Evolutionary conservation across 1,284 basidiomycete species (phyloP).

Genomic region (Porogramme epimiltina): DNA sequence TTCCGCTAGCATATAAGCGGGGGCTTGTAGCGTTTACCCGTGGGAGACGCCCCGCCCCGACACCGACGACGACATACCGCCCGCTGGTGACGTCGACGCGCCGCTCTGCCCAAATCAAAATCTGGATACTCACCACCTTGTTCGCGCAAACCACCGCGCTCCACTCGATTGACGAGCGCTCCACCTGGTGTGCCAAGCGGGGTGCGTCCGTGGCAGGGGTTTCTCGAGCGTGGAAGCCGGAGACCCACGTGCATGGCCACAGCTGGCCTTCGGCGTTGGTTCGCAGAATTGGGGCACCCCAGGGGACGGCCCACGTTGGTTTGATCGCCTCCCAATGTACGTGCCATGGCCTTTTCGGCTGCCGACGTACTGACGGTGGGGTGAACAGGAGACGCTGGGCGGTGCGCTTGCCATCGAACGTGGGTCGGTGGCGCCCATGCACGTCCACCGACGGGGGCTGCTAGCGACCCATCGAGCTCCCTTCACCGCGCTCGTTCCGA

Average conservation of each 20-base stretch:
- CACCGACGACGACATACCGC: too few species aligned
- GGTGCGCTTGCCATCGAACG: constrained; percentile 4
- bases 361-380: background rate
- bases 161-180: too few species aligned
- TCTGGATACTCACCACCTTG: too few species aligned
- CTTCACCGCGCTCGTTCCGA: background rate
- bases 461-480: background rate
- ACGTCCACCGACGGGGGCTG: background rate
- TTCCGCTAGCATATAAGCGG: too few species aligned
- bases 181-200: too few species aligned
- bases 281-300: background rate
- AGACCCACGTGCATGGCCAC: constrained; percentile 3
- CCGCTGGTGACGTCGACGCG: too few species aligned
- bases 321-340: background rate
- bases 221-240: background rate
- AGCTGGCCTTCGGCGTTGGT: background rate
- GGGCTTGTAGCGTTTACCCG: background rate
- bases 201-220: background rate
- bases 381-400: background rate
- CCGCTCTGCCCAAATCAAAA: too few species aligned
- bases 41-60: too few species aligned
- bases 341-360: background rate
- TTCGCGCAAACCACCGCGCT: too few species aligned
- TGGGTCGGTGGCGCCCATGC: constrained; percentile 7
- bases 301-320: constrained; percentile 2